These are phyloP conservation scores for Malus hybrid DNA, from an alignment of 331 rosid species.

Conservation along the genomic window DNA sequence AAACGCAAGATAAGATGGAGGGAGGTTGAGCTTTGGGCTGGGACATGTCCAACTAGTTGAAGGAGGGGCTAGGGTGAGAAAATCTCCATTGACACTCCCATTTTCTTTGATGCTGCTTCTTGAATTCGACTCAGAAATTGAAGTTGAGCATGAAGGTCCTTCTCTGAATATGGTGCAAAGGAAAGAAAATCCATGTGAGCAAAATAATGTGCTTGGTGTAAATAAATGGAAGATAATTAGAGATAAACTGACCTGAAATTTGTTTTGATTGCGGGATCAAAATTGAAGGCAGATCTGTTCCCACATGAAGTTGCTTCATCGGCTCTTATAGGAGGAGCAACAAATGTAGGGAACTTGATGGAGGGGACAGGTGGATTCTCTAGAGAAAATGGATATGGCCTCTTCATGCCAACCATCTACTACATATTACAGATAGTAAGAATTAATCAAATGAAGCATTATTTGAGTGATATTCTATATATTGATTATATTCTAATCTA, in stretches of 20 bases:
- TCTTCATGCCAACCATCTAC: slow-evolving; percentile 58
- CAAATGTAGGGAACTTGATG: slow-evolving; percentile 28
- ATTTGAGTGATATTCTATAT: neutral
- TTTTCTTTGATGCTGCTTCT: slow-evolving; percentile 31
- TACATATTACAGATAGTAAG: slow-evolving; percentile 9
- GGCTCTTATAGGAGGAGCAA: slow-evolving; percentile 18
- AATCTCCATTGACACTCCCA: slow-evolving; percentile 36
- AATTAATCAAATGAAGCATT: neutral
- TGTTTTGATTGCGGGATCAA: slow-evolving; percentile 20
- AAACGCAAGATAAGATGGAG: slow-evolving; percentile 19
- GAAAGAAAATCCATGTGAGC: neutral
- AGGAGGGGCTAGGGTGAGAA: slow-evolving; percentile 60
- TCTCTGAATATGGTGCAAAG: slow-evolving; percentile 38
- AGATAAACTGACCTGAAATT: slow-evolving; percentile 32
- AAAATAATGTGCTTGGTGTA: neutral
- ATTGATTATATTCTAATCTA: too few species aligned
- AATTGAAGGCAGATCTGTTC: slow-evolving; percentile 4
- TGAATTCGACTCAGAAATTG: slow-evolving; percentile 32
- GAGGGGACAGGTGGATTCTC: slow-evolving; percentile 34
- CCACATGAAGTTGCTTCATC: slow-evolving; percentile 22
- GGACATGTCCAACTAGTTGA: slow-evolving; percentile 13
- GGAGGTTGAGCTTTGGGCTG: slow-evolving; percentile 20
- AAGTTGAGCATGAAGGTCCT: slow-evolving; percentile 33
- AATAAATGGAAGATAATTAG: slow-evolving; percentile 1
- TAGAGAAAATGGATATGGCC: slow-evolving; percentile 46